Evolutionary conservation across 345 rosid species (phyloP).

Genomic region (Alliaria petiolata): DNA sequence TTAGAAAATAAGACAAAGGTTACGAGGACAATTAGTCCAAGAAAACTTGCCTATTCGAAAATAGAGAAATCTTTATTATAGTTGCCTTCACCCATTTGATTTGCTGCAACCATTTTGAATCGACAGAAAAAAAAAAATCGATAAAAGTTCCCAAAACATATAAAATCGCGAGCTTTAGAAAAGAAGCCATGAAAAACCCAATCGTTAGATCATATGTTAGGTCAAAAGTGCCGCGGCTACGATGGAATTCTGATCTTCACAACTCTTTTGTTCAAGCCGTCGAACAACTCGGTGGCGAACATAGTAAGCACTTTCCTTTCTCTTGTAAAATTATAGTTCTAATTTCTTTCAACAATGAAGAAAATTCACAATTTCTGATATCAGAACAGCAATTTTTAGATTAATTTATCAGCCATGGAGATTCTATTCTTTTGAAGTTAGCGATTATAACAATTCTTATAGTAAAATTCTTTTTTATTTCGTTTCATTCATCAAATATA

Average conservation of each 20-base stretch:
- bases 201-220: slow-evolving; percentile 65
- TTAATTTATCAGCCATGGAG: background rate
- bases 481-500: background rate
- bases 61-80: background rate
- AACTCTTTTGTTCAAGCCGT: slow-evolving; percentile 66
- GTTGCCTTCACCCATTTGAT: slow-evolving; percentile 2
- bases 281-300: slow-evolving; percentile 77
- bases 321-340: background rate
- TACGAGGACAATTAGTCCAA: background rate
- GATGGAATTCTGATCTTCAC: slow-evolving; percentile 87
- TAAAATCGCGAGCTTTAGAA: background rate
- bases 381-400: background rate
- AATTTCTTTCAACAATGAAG: background rate
- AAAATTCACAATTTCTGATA: background rate
- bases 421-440: background rate
- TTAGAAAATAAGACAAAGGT: background rate
- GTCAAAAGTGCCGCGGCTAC: slow-evolving; percentile 72
- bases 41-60: background rate
- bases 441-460: background rate
- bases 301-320: slow-evolving; percentile 40
- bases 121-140: background rate
- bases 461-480: background rate
- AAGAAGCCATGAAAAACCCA: slow-evolving; percentile 11
- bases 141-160: background rate
- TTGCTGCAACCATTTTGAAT: slow-evolving; percentile 6